Percentiles rank a stretch among this genome's conserved stretches.
phyloP scores from a whole-genome alignment of 2,329 filamentous ascomycete species.

The Clathrospora elynae region DNA sequence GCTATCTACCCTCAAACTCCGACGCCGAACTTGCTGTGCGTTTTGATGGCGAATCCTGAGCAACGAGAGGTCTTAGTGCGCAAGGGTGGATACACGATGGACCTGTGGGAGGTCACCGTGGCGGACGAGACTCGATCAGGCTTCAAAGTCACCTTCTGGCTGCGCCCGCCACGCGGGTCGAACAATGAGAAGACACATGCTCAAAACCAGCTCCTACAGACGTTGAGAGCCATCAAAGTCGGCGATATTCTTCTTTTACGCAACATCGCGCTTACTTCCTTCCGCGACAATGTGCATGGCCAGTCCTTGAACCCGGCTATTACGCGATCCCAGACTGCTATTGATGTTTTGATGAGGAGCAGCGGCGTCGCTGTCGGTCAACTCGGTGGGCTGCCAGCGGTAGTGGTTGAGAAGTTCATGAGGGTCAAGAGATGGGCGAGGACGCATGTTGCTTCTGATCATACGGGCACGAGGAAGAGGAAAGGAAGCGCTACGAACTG shows the following conservation, averaged over 20 bases:
- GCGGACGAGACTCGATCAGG: slow-evolving; percentile 84
- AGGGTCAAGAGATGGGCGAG: slow-evolving; percentile 77
- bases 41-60: slow-evolving; percentile 72
- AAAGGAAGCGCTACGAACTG: slow-evolving; percentile 16
- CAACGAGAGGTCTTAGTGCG: slow-evolving; percentile 71
- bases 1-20: slow-evolving; percentile 78
- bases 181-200: slow-evolving; percentile 20
- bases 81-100: slow-evolving; percentile 60
- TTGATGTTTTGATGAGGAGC: slow-evolving; percentile 68
- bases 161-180: slow-evolving; percentile 51
- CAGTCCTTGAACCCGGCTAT: slow-evolving; percentile 75
- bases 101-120: slow-evolving; percentile 55
- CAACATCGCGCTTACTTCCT: slow-evolving; percentile 78
- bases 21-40: slow-evolving; percentile 80
- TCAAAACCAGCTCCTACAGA: slow-evolving; percentile 48
- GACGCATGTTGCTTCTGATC: slow-evolving; percentile 63
- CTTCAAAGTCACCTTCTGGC: slow-evolving; percentile 86
- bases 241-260: slow-evolving; percentile 80
- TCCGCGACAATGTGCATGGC: slow-evolving; percentile 78
- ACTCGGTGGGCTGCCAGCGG: slow-evolving; percentile 47
- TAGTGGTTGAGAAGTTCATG: slow-evolving; percentile 66
- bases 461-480: slow-evolving; percentile 23
- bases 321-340: slow-evolving; percentile 68
- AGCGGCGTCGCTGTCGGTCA: slow-evolving; percentile 57
- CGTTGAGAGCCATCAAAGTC: slow-evolving; percentile 59